Conservation (phyloP, 305 asterid species). For the Plantago lanceolata region DNA sequence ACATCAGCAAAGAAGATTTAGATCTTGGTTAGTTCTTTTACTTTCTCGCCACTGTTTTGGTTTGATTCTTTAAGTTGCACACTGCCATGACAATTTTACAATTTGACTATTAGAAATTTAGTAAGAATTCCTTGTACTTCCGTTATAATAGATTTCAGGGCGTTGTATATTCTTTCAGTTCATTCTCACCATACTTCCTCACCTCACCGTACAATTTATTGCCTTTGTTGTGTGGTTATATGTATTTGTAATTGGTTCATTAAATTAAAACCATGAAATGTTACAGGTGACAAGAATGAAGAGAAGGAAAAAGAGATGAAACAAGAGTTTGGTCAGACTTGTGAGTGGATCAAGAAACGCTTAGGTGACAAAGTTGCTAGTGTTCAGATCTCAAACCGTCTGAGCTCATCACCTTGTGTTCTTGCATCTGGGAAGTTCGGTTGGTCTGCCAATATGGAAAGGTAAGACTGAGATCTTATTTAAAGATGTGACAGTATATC, state of each 20-base stretch:
- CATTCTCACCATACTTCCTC: too few species aligned
- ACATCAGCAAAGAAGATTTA: conserved; percentile 92
- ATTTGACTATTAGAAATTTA: too few species aligned
- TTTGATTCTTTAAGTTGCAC: not conserved
- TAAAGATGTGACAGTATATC: conserved; percentile 1
- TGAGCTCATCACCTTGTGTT: conserved; percentile 91
- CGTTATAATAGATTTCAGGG: too few species aligned
- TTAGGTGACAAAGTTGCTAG: conserved; percentile 77
- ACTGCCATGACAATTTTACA: not conserved
- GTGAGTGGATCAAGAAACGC: conserved; percentile 89
- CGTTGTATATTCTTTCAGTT: too few species aligned
- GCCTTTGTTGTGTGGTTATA: not conserved
- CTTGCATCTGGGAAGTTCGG: conserved; percentile 97
- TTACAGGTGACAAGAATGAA: conserved; percentile 81
- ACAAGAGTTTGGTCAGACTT: conserved; percentile 79
- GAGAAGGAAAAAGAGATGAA: conserved; percentile 73
- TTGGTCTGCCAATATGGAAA: conserved; percentile 99
- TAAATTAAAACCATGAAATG: not conserved
- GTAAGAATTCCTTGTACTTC: too few species aligned
- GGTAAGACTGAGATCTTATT: conserved; percentile 34
- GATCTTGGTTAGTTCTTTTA: conserved; percentile 60
- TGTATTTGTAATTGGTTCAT: too few species aligned
- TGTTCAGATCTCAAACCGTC: conserved; percentile 88
- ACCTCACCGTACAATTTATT: not conserved
- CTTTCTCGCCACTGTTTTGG: too few species aligned